A percentile compares a stretch with the other conserved stretches of the same genome.
Evolutionary conservation across 257 asterid species (phyloP).

Genomic region (Prunella vulgaris): DNA sequence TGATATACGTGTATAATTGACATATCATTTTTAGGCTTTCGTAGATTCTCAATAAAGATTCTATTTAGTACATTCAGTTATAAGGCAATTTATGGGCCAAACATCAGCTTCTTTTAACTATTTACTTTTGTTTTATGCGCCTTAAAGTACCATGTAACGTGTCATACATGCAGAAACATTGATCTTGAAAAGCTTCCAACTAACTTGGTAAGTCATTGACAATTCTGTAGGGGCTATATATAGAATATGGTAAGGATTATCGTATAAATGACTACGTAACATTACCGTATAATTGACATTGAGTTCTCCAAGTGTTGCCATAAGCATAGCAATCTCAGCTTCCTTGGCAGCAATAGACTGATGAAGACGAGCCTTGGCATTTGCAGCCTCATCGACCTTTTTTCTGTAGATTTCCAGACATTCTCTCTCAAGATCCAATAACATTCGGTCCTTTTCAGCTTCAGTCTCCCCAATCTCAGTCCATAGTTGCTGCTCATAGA

Average conservation of each 20-base stretch:
- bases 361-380: slow-evolving; percentile 68
- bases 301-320: slow-evolving; percentile 85
- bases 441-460: slow-evolving; percentile 72
- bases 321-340: slow-evolving; percentile 84
- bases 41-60: background rate
- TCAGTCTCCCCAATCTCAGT: slow-evolving; percentile 83
- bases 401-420: slow-evolving; percentile 78
- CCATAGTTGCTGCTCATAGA: slow-evolving; percentile 76
- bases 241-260: background rate
- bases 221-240: background rate
- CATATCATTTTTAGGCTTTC: background rate
- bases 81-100: background rate
- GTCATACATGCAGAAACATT: background rate
- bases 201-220: background rate
- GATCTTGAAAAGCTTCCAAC: background rate
- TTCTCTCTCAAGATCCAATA: slow-evolving; percentile 80
- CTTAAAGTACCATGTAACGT: background rate
- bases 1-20: background rate
- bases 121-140: background rate
- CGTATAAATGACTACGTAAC: slow-evolving; percentile 1
- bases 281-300: slow-evolving; percentile 57
- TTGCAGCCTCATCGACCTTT: slow-evolving; percentile 84
- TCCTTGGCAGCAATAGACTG: slow-evolving; percentile 84
- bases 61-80: background rate
- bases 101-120: background rate